Conservation (phyloP, 2,329 filamentous ascomycete genomes). For the Eutypa lata region DNA sequence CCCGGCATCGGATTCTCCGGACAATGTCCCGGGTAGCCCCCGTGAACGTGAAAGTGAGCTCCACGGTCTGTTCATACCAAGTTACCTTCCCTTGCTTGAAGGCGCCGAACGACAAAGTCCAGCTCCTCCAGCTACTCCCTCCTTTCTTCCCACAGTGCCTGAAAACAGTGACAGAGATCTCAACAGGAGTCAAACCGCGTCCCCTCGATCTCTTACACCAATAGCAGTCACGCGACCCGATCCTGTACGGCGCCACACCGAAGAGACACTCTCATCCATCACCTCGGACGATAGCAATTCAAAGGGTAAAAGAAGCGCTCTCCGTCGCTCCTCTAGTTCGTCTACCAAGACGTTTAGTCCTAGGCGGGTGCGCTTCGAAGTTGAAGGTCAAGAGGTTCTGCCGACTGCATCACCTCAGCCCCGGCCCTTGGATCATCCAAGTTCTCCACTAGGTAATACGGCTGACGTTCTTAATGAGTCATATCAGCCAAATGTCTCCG, state of each 20-base stretch:
- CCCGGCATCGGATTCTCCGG: conserved; percentile 22
- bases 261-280: conserved; percentile 48
- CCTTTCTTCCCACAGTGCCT: conserved; percentile 9
- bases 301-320: conserved; percentile 50
- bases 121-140: conserved; percentile 8
- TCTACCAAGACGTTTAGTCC: conserved; percentile 50
- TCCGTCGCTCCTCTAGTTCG: conserved; percentile 54
- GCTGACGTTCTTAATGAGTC: conserved; percentile 19
- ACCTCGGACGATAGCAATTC: conserved; percentile 52
- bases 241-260: conserved; percentile 39
- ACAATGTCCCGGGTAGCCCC: conserved; percentile 38
- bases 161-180: conserved; percentile 24
- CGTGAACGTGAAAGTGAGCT: conserved; percentile 59
- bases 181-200: conserved; percentile 18
- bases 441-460: conserved; percentile 27
- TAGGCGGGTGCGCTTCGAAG: conserved; percentile 61
- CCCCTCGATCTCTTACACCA: conserved; percentile 12
- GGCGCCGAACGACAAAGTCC: conserved; percentile 29
- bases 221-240: conserved; percentile 26
- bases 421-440: conserved; percentile 26
- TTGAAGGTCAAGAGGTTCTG: conserved; percentile 58
- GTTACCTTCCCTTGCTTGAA: conserved; percentile 60
- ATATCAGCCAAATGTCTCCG: conserved; percentile 21
- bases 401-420: conserved; percentile 54
- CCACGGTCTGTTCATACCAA: conserved; percentile 60